These are phyloP conservation scores for Chlamydomonas urium DNA, from an alignment of 139 green algal species.

Conservation along the genomic window DNA sequence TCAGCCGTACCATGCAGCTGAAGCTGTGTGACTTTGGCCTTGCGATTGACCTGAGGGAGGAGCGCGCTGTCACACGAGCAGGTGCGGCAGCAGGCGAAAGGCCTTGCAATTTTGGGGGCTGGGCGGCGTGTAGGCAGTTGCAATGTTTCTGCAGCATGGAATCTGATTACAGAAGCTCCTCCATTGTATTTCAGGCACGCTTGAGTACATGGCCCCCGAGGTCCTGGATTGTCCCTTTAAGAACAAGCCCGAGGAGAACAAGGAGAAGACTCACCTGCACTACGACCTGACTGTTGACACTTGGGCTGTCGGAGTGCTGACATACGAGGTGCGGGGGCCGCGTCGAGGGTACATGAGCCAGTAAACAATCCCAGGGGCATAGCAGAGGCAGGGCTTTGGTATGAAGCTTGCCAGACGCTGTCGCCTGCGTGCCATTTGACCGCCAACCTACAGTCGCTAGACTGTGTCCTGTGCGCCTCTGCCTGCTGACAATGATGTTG, in stretches of 20 bases:
- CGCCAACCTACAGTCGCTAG: too few relatives aligned
- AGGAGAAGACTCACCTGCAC: constrained; percentile 51
- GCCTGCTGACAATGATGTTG: too few relatives aligned
- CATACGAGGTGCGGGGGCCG: constrained; percentile 40
- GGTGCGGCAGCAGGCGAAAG: constrained; percentile 9
- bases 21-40: constrained; percentile 58
- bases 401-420: too few relatives aligned
- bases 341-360: too few relatives aligned
- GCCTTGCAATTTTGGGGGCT: neutral
- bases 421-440: too few relatives aligned
- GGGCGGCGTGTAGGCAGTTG: neutral
- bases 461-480: too few relatives aligned
- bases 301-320: constrained; percentile 39
- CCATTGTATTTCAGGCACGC: too few relatives aligned
- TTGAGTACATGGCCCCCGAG: constrained; percentile 55
- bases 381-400: neutral
- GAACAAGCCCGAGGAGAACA: constrained; percentile 63
- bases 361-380: neutral
- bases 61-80: constrained; percentile 55
- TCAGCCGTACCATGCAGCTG: constrained; percentile 34
- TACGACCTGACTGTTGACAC: constrained; percentile 49
- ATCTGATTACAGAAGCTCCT: too few relatives aligned
- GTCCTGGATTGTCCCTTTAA: constrained; percentile 68
- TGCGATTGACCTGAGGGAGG: constrained; percentile 53
- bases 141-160: neutral